Percentiles rank a stretch among this genome's conserved stretches.
Conservation (phyloP, 2,329 filamentous ascomycete species). For the Fusarium mundagurra region DNA sequence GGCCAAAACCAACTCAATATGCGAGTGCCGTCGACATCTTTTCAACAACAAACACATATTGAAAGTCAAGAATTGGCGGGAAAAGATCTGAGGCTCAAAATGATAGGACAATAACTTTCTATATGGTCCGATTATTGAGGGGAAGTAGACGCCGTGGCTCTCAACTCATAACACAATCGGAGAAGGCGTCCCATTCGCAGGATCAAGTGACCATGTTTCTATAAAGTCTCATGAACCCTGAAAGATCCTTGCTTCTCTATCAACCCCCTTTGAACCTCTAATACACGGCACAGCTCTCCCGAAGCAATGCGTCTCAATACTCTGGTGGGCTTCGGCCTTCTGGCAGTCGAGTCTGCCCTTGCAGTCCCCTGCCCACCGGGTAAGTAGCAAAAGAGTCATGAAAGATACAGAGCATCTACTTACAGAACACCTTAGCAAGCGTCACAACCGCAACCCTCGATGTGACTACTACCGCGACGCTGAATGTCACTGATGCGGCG, state of each 20-base stretch:
- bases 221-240: not conserved
- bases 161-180: not conserved
- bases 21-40: not conserved
- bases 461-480: not conserved
- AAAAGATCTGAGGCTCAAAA: too few species aligned
- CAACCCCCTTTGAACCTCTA: not conserved
- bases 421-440: not conserved
- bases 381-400: not conserved
- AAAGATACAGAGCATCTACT: not conserved
- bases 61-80: not conserved
- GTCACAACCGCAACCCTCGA: not conserved
- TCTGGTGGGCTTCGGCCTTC: constrained; percentile 9
- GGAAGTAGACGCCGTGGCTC: not conserved
- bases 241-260: not conserved
- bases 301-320: constrained; percentile 1
- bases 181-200: not conserved
- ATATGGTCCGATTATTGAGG: not conserved
- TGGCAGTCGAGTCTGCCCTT: constrained; percentile 7
- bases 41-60: not conserved
- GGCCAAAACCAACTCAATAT: not conserved
- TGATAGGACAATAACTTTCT: not conserved
- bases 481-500: not conserved
- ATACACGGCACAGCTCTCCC: not conserved
- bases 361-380: constrained; percentile 4
- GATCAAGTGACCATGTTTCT: not conserved